Evolutionary conservation across 331 rosid genomes (phyloP).

Genomic region (Stylosanthes scabra): DNA sequence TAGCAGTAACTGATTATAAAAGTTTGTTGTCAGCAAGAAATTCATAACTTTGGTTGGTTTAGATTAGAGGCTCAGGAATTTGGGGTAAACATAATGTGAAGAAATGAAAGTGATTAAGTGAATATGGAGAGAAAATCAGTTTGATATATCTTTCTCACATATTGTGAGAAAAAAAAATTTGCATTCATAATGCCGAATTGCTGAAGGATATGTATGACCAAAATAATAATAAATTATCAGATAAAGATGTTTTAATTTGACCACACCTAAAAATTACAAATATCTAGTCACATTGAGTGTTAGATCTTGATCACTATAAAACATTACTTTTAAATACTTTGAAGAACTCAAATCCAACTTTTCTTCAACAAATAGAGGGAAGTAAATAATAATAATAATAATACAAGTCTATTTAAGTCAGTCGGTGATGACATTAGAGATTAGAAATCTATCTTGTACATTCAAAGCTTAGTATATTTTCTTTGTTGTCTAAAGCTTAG

Average conservation of each 20-base stretch:
- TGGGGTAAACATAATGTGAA: neutral
- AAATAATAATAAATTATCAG: too few relatives aligned
- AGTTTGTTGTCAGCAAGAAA: neutral
- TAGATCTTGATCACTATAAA: too few relatives aligned
- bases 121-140: neutral
- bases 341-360: neutral
- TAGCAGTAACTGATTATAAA: neutral
- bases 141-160: too few relatives aligned
- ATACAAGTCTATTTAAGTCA: neutral
- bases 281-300: too few relatives aligned
- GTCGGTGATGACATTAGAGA: neutral
- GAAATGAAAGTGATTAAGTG: neutral
- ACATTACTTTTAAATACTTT: neutral
- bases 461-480: neutral
- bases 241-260: too few relatives aligned
- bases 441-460: neutral
- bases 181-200: too few relatives aligned
- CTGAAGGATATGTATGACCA: too few relatives aligned
- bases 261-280: too few relatives aligned
- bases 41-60: neutral
- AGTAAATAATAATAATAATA: neutral
- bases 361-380: neutral
- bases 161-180: too few relatives aligned
- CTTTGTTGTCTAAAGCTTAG: too few relatives aligned
- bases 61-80: constrained; percentile 11